Percentiles rank a stretch among this genome's conserved stretches.
These are phyloP conservation scores for Eremomyces bilateralis DNA, from an alignment of 495 filamentous ascomycete species.

Conservation along the genomic window DNA sequence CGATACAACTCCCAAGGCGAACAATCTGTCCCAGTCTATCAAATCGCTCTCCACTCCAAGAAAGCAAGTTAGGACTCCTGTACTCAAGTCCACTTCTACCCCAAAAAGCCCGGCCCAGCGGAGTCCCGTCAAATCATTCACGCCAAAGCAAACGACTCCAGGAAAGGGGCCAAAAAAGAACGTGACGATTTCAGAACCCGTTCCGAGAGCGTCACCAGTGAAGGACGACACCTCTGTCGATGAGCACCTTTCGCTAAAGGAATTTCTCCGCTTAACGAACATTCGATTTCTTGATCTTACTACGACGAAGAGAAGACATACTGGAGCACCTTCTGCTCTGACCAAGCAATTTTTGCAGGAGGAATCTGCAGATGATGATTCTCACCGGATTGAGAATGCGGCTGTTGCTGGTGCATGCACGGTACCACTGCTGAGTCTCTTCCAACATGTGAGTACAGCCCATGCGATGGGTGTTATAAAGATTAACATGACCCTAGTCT, in stretches of 20 bases:
- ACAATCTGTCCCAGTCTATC: constrained; percentile 14
- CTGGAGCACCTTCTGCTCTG: constrained; percentile 35
- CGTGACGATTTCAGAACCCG: neutral
- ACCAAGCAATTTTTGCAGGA: constrained; percentile 18
- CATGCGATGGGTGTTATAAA: no score
- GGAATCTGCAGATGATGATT: constrained; percentile 12
- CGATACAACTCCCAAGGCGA: no score
- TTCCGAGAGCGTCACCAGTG: neutral
- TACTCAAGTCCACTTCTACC: constrained; percentile 12
- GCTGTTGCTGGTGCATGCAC: constrained; percentile 83
- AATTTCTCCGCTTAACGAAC: constrained; percentile 84
- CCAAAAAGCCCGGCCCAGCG: constrained; percentile 12
- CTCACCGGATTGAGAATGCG: constrained; percentile 40
- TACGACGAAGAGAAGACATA: constrained; percentile 80
- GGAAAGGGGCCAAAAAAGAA: constrained; percentile 7
- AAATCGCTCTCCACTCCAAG: constrained; percentile 20
- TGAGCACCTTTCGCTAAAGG: constrained; percentile 64
- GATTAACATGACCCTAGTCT: no score
- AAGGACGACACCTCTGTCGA: neutral
- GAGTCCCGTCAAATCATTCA: constrained; percentile 7
- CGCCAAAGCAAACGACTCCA: constrained; percentile 7
- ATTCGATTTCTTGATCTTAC: constrained; percentile 94
- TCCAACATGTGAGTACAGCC: no score
- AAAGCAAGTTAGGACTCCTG: constrained; percentile 9
- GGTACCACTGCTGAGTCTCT: constrained; percentile 78